Conservation (phyloP, 768 basidiomycete genomes). For the Suillus sp. region DNA sequence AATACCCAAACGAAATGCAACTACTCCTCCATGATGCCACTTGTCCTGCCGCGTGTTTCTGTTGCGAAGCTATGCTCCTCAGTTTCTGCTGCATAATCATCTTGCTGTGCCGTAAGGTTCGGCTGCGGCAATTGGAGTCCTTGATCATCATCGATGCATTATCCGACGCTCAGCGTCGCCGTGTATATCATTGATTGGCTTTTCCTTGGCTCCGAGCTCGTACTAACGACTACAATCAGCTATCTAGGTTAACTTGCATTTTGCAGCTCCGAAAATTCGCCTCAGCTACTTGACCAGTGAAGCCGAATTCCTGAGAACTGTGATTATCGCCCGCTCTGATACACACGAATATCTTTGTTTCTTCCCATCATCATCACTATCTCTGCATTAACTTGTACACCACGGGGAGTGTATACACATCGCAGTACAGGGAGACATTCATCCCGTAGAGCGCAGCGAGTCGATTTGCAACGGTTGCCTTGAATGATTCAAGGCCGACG, state of each 20-base stretch:
- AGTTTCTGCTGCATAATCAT: not conserved
- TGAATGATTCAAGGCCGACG: not conserved
- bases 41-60: not conserved
- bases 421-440: not conserved
- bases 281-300: conserved; percentile 1
- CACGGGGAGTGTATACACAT: not conserved
- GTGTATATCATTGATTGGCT: not conserved
- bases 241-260: not conserved
- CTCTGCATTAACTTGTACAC: not conserved
- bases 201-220: not conserved
- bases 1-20: conserved; percentile 12
- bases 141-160: not conserved
- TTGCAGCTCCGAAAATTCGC: not conserved
- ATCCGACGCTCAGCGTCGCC: not conserved
- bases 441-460: not conserved
- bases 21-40: not conserved
- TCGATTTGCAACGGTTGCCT: not conserved
- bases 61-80: not conserved
- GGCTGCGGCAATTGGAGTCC: conserved; percentile 3
- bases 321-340: not conserved
- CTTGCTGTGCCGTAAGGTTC: not conserved
- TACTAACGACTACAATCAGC: not conserved
- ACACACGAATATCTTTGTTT: conserved; percentile 9
- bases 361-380: conserved; percentile 4
- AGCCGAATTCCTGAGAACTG: conserved; percentile 4